Conservation (phyloP, 1,284 basidiomycete genomes). For the Cryptococcus sp. region DNA sequence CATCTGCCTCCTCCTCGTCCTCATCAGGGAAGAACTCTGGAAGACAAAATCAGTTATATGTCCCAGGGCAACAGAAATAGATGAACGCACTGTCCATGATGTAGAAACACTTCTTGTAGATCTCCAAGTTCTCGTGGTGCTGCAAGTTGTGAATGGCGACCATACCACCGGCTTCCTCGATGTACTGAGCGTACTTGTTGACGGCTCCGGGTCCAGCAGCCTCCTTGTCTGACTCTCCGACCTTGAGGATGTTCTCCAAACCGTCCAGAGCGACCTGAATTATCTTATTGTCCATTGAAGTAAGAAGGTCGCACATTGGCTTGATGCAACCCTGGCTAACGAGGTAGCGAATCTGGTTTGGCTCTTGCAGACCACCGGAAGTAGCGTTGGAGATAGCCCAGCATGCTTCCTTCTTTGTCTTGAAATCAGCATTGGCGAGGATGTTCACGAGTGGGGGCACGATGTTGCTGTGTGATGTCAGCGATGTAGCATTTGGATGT, state of each 20-base stretch:
- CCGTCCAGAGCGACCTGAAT: slow-evolving; percentile 94
- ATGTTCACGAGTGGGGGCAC: slow-evolving; percentile 99
- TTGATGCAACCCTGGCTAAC: slow-evolving; percentile 98
- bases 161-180: slow-evolving; percentile 99
- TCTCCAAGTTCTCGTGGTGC: slow-evolving; percentile 98
- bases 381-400: slow-evolving; percentile 99
- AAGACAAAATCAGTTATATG: neutral
- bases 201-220: slow-evolving; percentile 76
- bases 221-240: slow-evolving; percentile 94
- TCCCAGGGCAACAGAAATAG: neutral
- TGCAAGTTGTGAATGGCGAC: slow-evolving; percentile 97
- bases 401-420: slow-evolving; percentile 99
- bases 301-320: slow-evolving; percentile 92
- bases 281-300: slow-evolving; percentile 99
- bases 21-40: slow-evolving; percentile 53
- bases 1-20: slow-evolving; percentile 61
- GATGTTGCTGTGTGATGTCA: slow-evolving; percentile 60
- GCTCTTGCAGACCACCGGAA: slow-evolving; percentile 95
- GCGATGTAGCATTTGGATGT: neutral
- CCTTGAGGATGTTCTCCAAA: slow-evolving; percentile 97
- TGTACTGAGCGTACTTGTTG: slow-evolving; percentile 91
- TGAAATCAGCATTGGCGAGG: slow-evolving; percentile 96
- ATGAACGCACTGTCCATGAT: slow-evolving; percentile 79
- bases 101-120: slow-evolving; percentile 99
- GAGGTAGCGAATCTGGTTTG: slow-evolving; percentile 95